phyloP scores from a whole-genome alignment of 2,329 filamentous ascomycete species.

The Lachnellula hyalina region DNA sequence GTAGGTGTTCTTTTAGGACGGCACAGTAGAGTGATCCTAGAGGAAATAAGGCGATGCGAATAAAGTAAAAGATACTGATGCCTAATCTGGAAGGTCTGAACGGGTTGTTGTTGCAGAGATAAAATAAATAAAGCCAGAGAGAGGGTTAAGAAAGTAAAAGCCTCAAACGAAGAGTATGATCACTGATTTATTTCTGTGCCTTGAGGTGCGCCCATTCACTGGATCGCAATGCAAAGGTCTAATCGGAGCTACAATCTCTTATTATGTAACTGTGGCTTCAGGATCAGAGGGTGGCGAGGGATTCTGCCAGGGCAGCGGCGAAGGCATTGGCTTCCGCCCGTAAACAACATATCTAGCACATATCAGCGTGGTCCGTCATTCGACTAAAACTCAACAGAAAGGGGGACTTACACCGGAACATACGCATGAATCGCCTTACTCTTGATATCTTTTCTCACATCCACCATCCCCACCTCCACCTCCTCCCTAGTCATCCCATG shows the following conservation, averaged over 20 bases:
- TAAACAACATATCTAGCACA: conserved; percentile 6
- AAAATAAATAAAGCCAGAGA: no score
- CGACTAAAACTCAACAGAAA: neutral
- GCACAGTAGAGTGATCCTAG: no score
- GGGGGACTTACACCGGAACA: conserved; percentile 22
- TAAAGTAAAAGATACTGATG: no score
- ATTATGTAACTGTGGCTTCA: neutral
- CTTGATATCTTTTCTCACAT: conserved; percentile 35
- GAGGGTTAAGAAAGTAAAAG: no score
- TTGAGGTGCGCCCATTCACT: neutral
- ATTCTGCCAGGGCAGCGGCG: neutral
- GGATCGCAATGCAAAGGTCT: neutral
- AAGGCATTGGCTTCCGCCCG: conserved; percentile 5
- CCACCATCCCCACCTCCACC: conserved; percentile 34
- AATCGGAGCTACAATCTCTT: neutral
- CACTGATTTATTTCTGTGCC: no score
- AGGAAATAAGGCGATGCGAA: no score
- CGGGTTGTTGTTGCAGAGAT: no score
- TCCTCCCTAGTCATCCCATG: conserved; percentile 35
- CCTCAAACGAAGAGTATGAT: no score
- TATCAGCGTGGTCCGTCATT: neutral
- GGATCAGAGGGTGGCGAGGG: neutral
- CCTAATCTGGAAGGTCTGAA: no score
- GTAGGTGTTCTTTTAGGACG: no score
- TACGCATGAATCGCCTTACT: conserved; percentile 36